Evolutionary conservation across 2,329 filamentous ascomycete species (phyloP), one percentile per base, ranked within the genome.

Genomic region (Lasiodiplodia gonubiensis): DNA sequence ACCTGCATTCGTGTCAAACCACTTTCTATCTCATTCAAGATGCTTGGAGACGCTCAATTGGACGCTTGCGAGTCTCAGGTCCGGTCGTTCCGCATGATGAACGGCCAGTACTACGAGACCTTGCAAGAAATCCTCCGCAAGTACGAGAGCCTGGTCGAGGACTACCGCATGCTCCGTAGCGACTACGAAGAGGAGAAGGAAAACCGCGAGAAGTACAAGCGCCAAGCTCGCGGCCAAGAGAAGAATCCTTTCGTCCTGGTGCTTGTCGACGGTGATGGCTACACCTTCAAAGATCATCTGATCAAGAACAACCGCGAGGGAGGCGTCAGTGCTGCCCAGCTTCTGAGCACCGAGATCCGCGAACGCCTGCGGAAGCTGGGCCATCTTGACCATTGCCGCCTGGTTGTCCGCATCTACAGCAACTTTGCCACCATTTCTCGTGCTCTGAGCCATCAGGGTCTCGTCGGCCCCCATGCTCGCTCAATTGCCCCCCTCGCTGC

Each of bases 211-310:
- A 67, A 64, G 54, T 69, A 69, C 64, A 69, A 69, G 52, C 55
- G 52, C 21, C 65, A 67, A 23, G 64, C 68, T 14, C 53, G 55
- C 30, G 68, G 72, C 33, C 72, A 82, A 72, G 78, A 86, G 27
- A 82, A 84, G 23, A 86, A 86, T 69, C 84, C 86, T 0, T 90
- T 89, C 70, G 86, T 86, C 1, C 79, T 90, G 2, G 84, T 90
- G 7, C 78, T 90, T 0, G 78, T 90, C 14, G 88, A 90, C 67
- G 88, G 87, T 23, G 87, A 90, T 74, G 86, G 85, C 57, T 89
- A 89, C 71, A 72, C 84, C 25, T 86, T 88, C 72, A 80, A 84
- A 39, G 84, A 87, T 49, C 75, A 79, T 35, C 78, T 86, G 10
- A 73, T 87, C 60, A 76, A 76, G 52, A 79, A 79, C 6, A 82